Evolutionary conservation across 305 asterid genomes (phyloP), one percentile per base, ranked within the genome.

Genomic region (Ilex paraguariensis): DNA sequence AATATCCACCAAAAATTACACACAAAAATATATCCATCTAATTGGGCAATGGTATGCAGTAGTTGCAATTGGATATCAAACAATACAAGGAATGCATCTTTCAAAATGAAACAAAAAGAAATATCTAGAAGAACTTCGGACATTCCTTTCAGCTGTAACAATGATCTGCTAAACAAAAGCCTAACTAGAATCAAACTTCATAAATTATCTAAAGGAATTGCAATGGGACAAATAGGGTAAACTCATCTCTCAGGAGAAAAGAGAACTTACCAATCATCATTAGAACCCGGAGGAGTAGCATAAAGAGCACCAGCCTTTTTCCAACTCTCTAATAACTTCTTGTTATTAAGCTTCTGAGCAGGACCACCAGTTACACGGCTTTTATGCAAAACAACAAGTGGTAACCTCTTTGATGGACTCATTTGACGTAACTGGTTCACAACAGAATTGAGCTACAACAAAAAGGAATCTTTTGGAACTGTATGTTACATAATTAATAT

Each of bases 221-320:
- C 21, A 31, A 33, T 57, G 9, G 54, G 31, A 54, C 59, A 4
- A 57, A 39, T 8, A 51, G 54, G 57, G 36, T 15, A 48, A 46
- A 45, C 54, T n/a, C 13, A 54, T 31, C 53, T 13, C 52, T 4
- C 58, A 54, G 10, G 69, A 65, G 11, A 32, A 15, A 63, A 16
- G 42, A 39, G 51, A 46, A 56, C 58, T 68, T 88, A 92, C 98
- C 98, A 89, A 77, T 93, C 99, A 77, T 93, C 99, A 62, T 87
- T 90, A 57, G 99, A 90, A 73, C 97, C 99, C 49, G 60, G 81
- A 49, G 96, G 99, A 36, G 97, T 93, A 5, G 84, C 76, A 71
- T 93, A 90, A 51, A 87, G 86, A 56, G 89, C 87, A 50, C 95
- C 96, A 57, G 87, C 95, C 42, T 48, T 78, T 70, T 71, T 85